These are phyloP conservation scores for Hymenoscyphus fructigenus DNA, from an alignment of 2,329 filamentous ascomycete genomes.

Conservation along the genomic window DNA sequence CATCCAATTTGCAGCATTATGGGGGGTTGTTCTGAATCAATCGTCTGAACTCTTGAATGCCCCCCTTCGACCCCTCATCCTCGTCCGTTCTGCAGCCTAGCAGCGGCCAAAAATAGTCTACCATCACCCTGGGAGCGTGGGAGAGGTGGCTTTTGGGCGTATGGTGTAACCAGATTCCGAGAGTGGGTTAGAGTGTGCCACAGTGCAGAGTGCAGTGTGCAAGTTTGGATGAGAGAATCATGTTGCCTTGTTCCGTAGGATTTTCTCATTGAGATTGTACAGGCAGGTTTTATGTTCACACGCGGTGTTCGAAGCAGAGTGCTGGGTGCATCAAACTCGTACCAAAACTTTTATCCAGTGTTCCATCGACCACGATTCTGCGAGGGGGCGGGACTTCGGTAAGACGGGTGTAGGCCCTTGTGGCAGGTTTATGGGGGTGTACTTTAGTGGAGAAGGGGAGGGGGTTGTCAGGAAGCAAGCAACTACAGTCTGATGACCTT, in stretches of 20 bases:
- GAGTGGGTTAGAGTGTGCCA: slow-evolving; percentile 5
- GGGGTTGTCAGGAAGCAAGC: neutral
- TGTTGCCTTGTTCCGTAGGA: slow-evolving; percentile 12
- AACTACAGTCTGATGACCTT: neutral
- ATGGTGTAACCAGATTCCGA: slow-evolving; percentile 4
- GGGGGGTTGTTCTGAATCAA: slow-evolving; percentile 16
- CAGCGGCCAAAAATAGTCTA: slow-evolving; percentile 15
- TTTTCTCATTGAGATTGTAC: slow-evolving; percentile 5
- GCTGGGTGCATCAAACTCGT: slow-evolving; percentile 5
- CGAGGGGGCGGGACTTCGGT: neutral
- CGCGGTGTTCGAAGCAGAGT: slow-evolving; percentile 10
- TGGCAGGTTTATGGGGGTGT: slow-evolving; percentile 2
- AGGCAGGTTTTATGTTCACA: slow-evolving; percentile 8
- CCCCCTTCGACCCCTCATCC: neutral
- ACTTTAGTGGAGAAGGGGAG: neutral
- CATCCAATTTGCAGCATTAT: slow-evolving; percentile 31
- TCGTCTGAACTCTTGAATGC: slow-evolving; percentile 15
- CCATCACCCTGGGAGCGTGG: slow-evolving; percentile 13
- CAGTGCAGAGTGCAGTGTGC: slow-evolving; percentile 10
- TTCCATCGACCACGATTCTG: neutral
- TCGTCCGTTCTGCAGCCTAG: slow-evolving; percentile 7
- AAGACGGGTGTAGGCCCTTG: neutral
- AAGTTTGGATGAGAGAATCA: neutral
- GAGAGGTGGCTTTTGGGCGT: too few relatives aligned
- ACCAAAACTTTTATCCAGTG: neutral